phyloP scores from a whole-genome alignment of 495 filamentous ascomycete genomes.

The Neurospora tetraspora region DNA sequence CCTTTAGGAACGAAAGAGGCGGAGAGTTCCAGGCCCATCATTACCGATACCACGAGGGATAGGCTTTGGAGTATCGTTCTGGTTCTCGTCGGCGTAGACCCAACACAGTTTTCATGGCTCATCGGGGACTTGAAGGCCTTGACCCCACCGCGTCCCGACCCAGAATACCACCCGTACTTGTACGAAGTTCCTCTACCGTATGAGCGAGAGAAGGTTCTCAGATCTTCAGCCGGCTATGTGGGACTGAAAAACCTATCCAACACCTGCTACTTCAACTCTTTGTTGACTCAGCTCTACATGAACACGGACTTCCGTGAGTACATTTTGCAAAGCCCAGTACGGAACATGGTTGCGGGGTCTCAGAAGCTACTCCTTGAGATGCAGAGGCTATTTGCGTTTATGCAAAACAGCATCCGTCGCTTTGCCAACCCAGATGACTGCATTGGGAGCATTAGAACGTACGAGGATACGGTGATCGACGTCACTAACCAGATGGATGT shows the following conservation, averaged over 20 bases:
- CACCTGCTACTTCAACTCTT: slow-evolving; percentile 94
- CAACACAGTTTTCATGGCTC: slow-evolving; percentile 36
- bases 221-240: slow-evolving; percentile 67
- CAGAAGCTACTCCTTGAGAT: slow-evolving; percentile 68
- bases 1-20: slow-evolving; percentile 35
- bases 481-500: slow-evolving; percentile 92
- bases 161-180: slow-evolving; percentile 32
- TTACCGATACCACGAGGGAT: slow-evolving; percentile 46
- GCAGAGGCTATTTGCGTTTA: slow-evolving; percentile 68
- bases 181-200: slow-evolving; percentile 50
- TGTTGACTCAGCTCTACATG: slow-evolving; percentile 96
- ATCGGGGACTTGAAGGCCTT: slow-evolving; percentile 45
- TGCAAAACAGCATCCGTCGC: slow-evolving; percentile 73
- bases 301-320: slow-evolving; percentile 81
- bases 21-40: slow-evolving; percentile 28
- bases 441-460: slow-evolving; percentile 66
- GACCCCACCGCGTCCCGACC: slow-evolving; percentile 20
- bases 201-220: slow-evolving; percentile 57
- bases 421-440: slow-evolving; percentile 63
- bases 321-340: slow-evolving; percentile 52
- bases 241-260: slow-evolving; percentile 86
- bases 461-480: slow-evolving; percentile 79
- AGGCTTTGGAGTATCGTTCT: slow-evolving; percentile 56
- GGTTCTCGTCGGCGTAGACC: slow-evolving; percentile 46
- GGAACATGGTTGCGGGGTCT: slow-evolving; percentile 36